Percentiles rank a stretch among this genome's conserved stretches.
Evolutionary conservation across 345 rosid species (phyloP).

Genomic region (Citrus sp.): DNA sequence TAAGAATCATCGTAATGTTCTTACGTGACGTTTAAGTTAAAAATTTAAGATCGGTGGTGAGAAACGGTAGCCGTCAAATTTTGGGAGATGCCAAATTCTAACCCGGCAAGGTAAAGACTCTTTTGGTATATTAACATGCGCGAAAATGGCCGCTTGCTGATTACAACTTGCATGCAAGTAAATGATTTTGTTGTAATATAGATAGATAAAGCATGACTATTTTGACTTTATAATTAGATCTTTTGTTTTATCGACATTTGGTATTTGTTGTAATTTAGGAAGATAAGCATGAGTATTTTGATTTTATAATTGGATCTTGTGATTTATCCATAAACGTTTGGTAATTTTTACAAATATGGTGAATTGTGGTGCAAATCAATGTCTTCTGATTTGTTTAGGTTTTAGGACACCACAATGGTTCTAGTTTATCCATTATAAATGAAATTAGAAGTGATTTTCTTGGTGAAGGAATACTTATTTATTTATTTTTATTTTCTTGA

Average conservation of each 20-base stretch:
- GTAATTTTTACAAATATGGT: background rate
- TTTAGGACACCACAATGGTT: background rate
- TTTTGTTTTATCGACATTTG: background rate
- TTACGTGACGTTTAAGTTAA: background rate
- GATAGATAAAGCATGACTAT: background rate
- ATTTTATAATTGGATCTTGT: background rate
- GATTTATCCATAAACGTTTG: background rate
- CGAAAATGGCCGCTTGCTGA: background rate
- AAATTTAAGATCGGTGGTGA: background rate
- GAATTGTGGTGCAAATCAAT: background rate
- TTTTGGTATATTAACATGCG: slow-evolving; percentile 5
- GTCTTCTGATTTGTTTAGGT: background rate
- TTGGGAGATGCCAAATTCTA: slow-evolving; percentile 1
- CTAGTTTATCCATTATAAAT: background rate
- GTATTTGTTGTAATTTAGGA: too few relatives aligned
- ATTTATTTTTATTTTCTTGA: too few relatives aligned
- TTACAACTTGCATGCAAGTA: background rate
- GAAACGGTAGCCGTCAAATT: background rate
- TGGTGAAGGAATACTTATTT: too few relatives aligned
- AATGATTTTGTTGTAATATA: background rate
- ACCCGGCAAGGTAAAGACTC: slow-evolving; percentile 3
- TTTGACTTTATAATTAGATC: background rate
- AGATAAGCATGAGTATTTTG: background rate
- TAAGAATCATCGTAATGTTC: background rate
- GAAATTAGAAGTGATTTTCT: too few relatives aligned